phyloP scores from a whole-genome alignment of 2,329 filamentous ascomycete genomes.

The Fusarium tupiense region DNA sequence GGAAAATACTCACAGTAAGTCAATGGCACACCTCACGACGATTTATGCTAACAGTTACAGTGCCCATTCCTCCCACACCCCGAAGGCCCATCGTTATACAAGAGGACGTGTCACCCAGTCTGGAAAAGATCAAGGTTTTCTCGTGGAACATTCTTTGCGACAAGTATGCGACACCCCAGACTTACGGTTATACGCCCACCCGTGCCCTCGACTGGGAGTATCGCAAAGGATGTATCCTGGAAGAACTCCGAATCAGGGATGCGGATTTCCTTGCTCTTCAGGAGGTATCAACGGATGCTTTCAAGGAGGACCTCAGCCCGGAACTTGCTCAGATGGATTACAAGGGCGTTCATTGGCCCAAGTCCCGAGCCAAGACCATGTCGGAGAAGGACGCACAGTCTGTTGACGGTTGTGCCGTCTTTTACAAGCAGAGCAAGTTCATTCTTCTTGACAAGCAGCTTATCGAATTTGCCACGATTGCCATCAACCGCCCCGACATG shows the following conservation, averaged over 20 bases:
- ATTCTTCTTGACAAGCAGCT: constrained; percentile 93
- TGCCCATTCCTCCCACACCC: constrained; percentile 78
- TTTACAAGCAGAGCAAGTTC: constrained; percentile 96
- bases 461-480: constrained; percentile 89
- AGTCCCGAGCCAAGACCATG: constrained; percentile 91
- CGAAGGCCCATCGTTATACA: constrained; percentile 84
- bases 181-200: constrained; percentile 91
- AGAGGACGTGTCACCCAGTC: constrained; percentile 65
- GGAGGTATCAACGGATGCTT: constrained; percentile 91
- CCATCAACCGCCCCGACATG: constrained; percentile 95
- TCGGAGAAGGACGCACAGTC: constrained; percentile 84
- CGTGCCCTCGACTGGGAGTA: constrained; percentile 87
- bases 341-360: constrained; percentile 93
- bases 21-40: background rate
- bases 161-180: constrained; percentile 83
- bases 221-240: constrained; percentile 82
- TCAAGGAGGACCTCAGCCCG: constrained; percentile 90
- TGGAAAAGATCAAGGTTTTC: constrained; percentile 83
- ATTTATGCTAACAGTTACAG: constrained; percentile 56
- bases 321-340: constrained; percentile 88
- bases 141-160: constrained; percentile 98
- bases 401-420: constrained; percentile 97
- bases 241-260: constrained; percentile 80
- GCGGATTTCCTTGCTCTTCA: constrained; percentile 94
- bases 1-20: constrained; percentile 85